These are phyloP conservation scores for Neurospora sp. DNA, from an alignment of 495 filamentous ascomycete genomes.

Conservation along the genomic window DNA sequence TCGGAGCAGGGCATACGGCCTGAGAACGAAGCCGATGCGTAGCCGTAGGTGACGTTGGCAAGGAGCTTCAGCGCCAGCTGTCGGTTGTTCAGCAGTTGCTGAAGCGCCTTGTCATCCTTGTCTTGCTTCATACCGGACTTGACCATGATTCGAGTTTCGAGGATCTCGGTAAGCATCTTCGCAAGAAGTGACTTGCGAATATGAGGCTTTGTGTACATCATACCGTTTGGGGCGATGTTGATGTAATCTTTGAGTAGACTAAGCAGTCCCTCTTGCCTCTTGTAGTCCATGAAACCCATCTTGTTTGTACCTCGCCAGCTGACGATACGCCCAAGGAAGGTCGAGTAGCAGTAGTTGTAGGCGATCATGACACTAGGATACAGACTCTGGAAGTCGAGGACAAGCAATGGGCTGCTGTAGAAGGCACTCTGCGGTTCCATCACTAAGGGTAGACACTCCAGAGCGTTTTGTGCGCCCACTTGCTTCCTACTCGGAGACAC, in stretches of 20 bases:
- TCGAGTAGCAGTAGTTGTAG: slow-evolving; percentile 99
- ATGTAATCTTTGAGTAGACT: slow-evolving; percentile 75
- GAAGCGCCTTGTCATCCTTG: slow-evolving; percentile 78
- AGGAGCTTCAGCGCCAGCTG: slow-evolving; percentile 95
- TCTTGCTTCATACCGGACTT: slow-evolving; percentile 94
- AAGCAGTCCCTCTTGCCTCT: slow-evolving; percentile 61
- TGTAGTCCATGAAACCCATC: slow-evolving; percentile 84
- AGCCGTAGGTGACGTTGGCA: slow-evolving; percentile 96
- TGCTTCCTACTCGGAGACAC: slow-evolving; percentile 85
- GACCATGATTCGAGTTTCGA: slow-evolving; percentile 96
- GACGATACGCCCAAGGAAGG: slow-evolving; percentile 76
- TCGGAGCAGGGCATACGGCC: slow-evolving; percentile 96
- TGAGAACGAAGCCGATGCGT: slow-evolving; percentile 90
- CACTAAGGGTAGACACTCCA: slow-evolving; percentile 89
- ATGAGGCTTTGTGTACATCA: slow-evolving; percentile 82
- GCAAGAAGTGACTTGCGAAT: slow-evolving; percentile 85
- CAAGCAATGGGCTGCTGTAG: slow-evolving; percentile 79
- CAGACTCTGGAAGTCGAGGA: slow-evolving; percentile 91
- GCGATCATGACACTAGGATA: slow-evolving; percentile 99
- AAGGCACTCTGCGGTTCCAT: slow-evolving; percentile 97
- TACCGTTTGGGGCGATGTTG: slow-evolving; percentile 91
- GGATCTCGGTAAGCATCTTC: slow-evolving; percentile 92
- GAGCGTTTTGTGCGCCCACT: slow-evolving; percentile 85
- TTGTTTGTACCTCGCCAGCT: slow-evolving; percentile 87
- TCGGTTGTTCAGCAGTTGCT: slow-evolving; percentile 84